A percentile compares a stretch with the other conserved stretches of the same genome.
Conservation (phyloP, 1,139 yeast genomes). For the Diutina mesorugosa region DNA sequence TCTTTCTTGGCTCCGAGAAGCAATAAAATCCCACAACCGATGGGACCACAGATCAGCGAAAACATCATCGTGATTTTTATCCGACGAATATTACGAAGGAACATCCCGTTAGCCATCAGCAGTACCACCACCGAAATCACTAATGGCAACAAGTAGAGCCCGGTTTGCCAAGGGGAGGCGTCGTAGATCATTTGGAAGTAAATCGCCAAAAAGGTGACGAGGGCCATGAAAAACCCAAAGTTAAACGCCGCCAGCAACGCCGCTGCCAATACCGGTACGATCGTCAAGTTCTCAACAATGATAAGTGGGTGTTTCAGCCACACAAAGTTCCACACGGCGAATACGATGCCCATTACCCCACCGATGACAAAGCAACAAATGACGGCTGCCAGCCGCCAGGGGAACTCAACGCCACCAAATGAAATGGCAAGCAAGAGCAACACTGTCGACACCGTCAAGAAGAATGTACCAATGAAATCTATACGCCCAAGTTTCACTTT, state of each 20-base stretch:
- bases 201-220: constrained; percentile 32
- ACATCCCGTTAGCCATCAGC: constrained; percentile 32
- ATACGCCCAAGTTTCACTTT: constrained; percentile 25
- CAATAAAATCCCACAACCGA: constrained; percentile 42
- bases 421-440: constrained; percentile 36
- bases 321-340: constrained; percentile 35
- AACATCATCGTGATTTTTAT: constrained; percentile 35
- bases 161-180: constrained; percentile 41
- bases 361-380: constrained; percentile 44
- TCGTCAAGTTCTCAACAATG: constrained; percentile 6
- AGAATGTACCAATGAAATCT: constrained; percentile 35
- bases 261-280: constrained; percentile 20
- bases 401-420: constrained; percentile 34
- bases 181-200: constrained; percentile 43
- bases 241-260: constrained; percentile 22
- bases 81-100: constrained; percentile 30
- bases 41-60: constrained; percentile 28
- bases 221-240: constrained; percentile 32
- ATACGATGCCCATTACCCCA: constrained; percentile 26
- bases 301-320: constrained; percentile 34
- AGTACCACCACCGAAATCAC: constrained; percentile 38
- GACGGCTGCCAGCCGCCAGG: constrained; percentile 45
- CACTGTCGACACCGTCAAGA: constrained; percentile 28
- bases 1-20: constrained; percentile 25
- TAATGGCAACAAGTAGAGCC: constrained; percentile 42